A percentile compares a stretch with the other conserved stretches of the same genome.
phyloP scores from a whole-genome alignment of 164 flowering plant genomes.

The Sedum album region DNA sequence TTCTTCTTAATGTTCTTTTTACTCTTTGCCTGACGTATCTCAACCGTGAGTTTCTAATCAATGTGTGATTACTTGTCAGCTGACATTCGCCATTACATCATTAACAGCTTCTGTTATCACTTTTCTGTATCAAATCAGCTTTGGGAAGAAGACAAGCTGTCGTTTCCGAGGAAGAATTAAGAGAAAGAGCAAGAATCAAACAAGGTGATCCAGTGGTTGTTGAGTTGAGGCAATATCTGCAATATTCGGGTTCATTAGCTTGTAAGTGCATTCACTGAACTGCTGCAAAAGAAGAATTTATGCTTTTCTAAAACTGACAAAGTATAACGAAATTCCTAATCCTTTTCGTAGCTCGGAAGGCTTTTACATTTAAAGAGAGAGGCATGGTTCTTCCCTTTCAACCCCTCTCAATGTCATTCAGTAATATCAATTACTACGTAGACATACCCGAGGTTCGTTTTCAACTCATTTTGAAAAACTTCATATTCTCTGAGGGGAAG shows the following conservation, averaged over 20 bases:
- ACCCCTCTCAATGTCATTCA: constrained; percentile 88
- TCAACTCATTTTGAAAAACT: constrained; percentile 2
- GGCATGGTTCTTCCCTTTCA: constrained; percentile 99
- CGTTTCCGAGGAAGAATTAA: constrained; percentile 65
- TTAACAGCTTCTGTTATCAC: not conserved
- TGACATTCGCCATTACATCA: not conserved
- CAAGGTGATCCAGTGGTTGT: constrained; percentile 43
- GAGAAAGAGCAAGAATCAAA: constrained; percentile 44
- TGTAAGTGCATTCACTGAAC: constrained; percentile 27
- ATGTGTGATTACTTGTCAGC: not conserved
- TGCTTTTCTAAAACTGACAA: too few species aligned
- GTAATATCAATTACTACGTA: constrained; percentile 81
- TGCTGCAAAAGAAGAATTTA: not conserved
- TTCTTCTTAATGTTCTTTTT: constrained; percentile 65
- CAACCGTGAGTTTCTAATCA: constrained; percentile 55
- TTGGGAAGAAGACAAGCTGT: constrained; percentile 74
- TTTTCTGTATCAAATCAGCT: constrained; percentile 36
- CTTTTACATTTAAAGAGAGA: constrained; percentile 32
- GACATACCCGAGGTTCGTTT: constrained; percentile 75
- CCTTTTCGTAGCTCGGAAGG: constrained; percentile 34
- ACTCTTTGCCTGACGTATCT: constrained; percentile 66
- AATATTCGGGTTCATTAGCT: constrained; percentile 55
- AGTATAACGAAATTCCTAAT: not conserved
- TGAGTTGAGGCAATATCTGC: constrained; percentile 57
- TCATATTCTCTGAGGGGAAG: not conserved